phyloP scores from a whole-genome alignment of 1,284 basidiomycete species.

The Sphaerobolus stellatus region DNA sequence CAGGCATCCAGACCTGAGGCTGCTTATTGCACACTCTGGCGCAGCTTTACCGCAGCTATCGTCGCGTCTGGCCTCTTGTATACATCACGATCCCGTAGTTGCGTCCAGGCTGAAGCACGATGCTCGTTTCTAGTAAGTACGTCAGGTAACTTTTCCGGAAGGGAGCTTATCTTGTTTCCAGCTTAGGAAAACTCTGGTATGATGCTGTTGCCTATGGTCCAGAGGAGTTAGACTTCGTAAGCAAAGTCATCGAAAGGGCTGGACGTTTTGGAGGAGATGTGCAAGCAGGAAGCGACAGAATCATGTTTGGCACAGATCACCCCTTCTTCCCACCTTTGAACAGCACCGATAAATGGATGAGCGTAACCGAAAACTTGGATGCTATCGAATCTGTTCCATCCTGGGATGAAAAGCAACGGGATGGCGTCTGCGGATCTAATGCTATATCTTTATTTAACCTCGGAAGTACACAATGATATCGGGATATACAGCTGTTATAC shows the following conservation, averaged over 20 bases:
- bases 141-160: constrained; percentile 16
- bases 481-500: constrained; percentile 3
- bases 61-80: constrained; percentile 79
- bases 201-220: constrained; percentile 84
- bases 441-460: constrained; percentile 64
- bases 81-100: constrained; percentile 79
- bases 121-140: constrained; percentile 54
- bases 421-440: constrained; percentile 67
- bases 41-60: constrained; percentile 79
- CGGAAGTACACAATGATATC: constrained; percentile 12
- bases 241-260: constrained; percentile 65
- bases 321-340: constrained; percentile 85
- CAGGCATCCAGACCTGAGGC: constrained; percentile 66
- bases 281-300: constrained; percentile 50
- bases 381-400: constrained; percentile 66
- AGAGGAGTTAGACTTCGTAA: constrained; percentile 78
- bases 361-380: constrained; percentile 78
- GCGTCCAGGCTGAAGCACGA: constrained; percentile 73
- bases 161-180: constrained; percentile 25
- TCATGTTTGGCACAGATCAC: constrained; percentile 86
- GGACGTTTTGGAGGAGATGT: constrained; percentile 43
- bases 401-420: constrained; percentile 62
- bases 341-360: constrained; percentile 69
- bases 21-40: constrained; percentile 83
- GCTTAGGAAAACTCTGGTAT: constrained; percentile 75